Base-by-base conservation (phyloP, 768 basidiomycete genomes). In the Suillus spraguei region DNA sequence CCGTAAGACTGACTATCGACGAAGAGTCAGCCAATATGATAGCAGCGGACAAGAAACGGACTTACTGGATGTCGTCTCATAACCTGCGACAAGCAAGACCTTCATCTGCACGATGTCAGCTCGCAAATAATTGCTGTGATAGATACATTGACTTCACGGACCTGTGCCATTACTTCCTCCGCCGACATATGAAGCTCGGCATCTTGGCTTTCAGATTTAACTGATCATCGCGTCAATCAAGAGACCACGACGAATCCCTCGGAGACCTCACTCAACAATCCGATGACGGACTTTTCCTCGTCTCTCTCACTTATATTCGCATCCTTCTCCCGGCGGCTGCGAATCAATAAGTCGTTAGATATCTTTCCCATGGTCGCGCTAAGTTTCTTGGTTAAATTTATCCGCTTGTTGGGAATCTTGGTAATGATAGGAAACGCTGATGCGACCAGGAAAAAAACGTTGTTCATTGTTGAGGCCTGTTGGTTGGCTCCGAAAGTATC, bases 381-480 rank as follows among this genome's bases (percentile, higher is more conserved):
- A 47, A 47, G 46, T 47, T 47, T 47, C 22, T 47, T 47, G 11
- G 13, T 5, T 13, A 47, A 13, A 13, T 22, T 22, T 0, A 0
- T 11, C 22, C 46, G 46, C 46, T 47, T 47, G 5, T 10, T 47
- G 46, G 46, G 46, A 5, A 47, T 47, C n/a, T 22, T 47, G 46
- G 5, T 22, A 4, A 47, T 47, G 46, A 47, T 47, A 47, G 46
- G 46, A 22, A 47, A 47, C 2, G 5, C 22, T 13, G 46, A 47
- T 11, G 46, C 46, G 22, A 47, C 5, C 46, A 22, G 46, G 5
- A 22, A 1, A 13, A 47, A 4, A 22, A 76, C 60, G 16, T 66
- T 64, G n/a, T 75, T 74, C 54, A 79, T 36, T 5, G 73, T 49
- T 6, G 74, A 72, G 5, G 60, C 7, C 11, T 33, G 28, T 16